These are phyloP conservation scores for Thielaviopsis populi DNA, from an alignment of 2,329 filamentous ascomycete genomes.

Conservation along the genomic window DNA sequence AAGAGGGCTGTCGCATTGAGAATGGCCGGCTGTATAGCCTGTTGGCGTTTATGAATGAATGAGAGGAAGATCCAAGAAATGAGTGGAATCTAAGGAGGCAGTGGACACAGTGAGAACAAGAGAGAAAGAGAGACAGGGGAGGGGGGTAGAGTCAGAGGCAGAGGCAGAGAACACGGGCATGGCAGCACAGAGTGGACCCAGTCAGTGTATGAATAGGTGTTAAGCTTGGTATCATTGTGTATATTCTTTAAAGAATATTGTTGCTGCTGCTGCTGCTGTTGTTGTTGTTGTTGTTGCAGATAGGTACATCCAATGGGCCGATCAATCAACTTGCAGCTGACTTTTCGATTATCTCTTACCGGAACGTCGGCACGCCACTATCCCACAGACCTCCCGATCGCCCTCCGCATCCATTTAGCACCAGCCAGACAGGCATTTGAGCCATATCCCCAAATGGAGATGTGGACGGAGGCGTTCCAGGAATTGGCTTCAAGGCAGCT, in stretches of 20 bases:
- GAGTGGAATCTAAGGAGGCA: neutral
- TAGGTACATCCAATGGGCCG: neutral
- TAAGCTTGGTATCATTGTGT: neutral
- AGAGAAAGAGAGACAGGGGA: neutral
- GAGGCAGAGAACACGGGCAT: neutral
- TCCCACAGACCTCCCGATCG: conserved; percentile 5
- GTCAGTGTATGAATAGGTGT: neutral
- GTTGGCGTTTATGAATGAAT: conserved; percentile 21
- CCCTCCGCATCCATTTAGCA: neutral
- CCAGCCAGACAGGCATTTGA: neutral
- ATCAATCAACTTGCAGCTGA: neutral
- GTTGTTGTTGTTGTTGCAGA: neutral
- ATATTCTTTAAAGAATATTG: neutral
- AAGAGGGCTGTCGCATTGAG: conserved; percentile 23
- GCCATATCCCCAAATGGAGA: conserved; percentile 2
- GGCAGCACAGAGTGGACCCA: neutral
- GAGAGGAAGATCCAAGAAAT: neutral
- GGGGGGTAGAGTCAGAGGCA: neutral
- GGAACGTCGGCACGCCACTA: neutral
- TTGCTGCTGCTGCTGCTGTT: too few species aligned
- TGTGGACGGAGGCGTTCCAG: neutral
- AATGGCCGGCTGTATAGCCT: conserved; percentile 21
- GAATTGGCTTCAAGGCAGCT: neutral
- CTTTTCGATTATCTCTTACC: neutral
- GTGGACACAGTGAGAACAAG: neutral